Conservation (phyloP, 352 stramenopile species). For the Phytophthora citricola region DNA sequence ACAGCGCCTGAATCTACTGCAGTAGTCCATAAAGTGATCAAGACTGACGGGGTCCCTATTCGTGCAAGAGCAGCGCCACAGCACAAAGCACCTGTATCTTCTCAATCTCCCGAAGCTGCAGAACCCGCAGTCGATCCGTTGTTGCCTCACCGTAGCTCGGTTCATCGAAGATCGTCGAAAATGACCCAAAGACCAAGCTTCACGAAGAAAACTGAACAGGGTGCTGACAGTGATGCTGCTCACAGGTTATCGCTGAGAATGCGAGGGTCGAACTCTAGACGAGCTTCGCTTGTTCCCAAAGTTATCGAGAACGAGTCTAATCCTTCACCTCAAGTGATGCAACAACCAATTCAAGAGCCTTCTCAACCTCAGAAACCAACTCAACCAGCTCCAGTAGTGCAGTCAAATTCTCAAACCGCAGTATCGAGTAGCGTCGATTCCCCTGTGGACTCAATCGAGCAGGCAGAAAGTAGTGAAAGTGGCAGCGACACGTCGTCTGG, state of each 20-base stretch:
- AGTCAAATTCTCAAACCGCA: not conserved
- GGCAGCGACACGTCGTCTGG: conserved; percentile 16
- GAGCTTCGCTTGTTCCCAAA: conserved; percentile 4
- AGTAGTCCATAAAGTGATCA: conserved; percentile 2
- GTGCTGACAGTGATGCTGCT: not conserved
- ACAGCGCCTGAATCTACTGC: not conserved
- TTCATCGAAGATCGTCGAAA: conserved; percentile 26
- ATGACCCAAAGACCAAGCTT: conserved; percentile 20
- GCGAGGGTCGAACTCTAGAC: conserved; percentile 11
- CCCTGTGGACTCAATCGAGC: not conserved
- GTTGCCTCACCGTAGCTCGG: conserved; percentile 10
- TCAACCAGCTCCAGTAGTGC: not conserved
- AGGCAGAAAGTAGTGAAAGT: conserved; percentile 19
- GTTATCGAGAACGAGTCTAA: conserved; percentile 1
- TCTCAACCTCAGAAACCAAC: not conserved
- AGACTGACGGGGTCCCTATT: conserved; percentile 6
- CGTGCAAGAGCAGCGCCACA: not conserved
- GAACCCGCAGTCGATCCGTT: conserved; percentile 16
- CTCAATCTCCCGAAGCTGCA: not conserved
- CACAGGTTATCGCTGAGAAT: conserved; percentile 22
- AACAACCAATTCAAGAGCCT: not conserved
- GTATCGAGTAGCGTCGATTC: not conserved
- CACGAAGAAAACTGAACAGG: conserved; percentile 15
- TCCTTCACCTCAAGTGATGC: too few relatives aligned
- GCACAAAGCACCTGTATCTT: conserved; percentile 1